phyloP scores from a whole-genome alignment of 345 rosid species.

The Raphanus raphanistrum region DNA sequence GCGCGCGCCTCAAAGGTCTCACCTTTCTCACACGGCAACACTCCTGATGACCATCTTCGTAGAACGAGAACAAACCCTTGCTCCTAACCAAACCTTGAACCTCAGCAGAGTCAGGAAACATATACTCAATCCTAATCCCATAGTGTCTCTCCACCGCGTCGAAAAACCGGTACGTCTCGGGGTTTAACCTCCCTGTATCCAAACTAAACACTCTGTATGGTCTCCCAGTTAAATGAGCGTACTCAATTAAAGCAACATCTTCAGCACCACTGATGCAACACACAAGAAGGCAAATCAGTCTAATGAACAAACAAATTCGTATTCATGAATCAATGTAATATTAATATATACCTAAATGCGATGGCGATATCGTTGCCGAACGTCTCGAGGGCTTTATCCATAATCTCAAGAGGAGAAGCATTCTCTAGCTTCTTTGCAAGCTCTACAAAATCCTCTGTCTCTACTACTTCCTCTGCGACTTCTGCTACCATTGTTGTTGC shows the following conservation, averaged over 20 bases:
- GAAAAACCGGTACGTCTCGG: slow-evolving; percentile 71
- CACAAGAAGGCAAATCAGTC: neutral
- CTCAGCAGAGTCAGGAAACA: slow-evolving; percentile 96
- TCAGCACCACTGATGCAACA: slow-evolving; percentile 78
- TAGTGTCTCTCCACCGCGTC: slow-evolving; percentile 77
- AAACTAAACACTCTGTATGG: slow-evolving; percentile 90
- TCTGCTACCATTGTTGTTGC: slow-evolving; percentile 43
- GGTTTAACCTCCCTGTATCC: slow-evolving; percentile 92
- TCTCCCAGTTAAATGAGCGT: slow-evolving; percentile 80
- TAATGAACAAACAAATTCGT: neutral
- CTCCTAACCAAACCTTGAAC: slow-evolving; percentile 86
- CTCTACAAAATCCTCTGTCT: slow-evolving; percentile 53
- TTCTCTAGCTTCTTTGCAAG: slow-evolving; percentile 56
- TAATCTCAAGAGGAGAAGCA: slow-evolving; percentile 86
- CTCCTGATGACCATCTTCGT: slow-evolving; percentile 96
- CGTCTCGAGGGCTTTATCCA: slow-evolving; percentile 79
- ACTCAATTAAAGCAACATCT: slow-evolving; percentile 90
- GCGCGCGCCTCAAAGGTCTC: slow-evolving; percentile 86
- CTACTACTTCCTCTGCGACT: slow-evolving; percentile 47
- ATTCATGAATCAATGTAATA: neutral
- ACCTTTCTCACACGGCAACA: slow-evolving; percentile 97
- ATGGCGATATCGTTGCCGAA: slow-evolving; percentile 88
- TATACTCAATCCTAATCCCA: slow-evolving; percentile 79
- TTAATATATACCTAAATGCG: slow-evolving; percentile 70
- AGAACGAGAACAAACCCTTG: slow-evolving; percentile 93